Percentiles rank a stretch among this genome's conserved stretches.
These are phyloP conservation scores for Pholiota molesta DNA, from an alignment of 768 basidiomycete genomes.

Conservation along the genomic window DNA sequence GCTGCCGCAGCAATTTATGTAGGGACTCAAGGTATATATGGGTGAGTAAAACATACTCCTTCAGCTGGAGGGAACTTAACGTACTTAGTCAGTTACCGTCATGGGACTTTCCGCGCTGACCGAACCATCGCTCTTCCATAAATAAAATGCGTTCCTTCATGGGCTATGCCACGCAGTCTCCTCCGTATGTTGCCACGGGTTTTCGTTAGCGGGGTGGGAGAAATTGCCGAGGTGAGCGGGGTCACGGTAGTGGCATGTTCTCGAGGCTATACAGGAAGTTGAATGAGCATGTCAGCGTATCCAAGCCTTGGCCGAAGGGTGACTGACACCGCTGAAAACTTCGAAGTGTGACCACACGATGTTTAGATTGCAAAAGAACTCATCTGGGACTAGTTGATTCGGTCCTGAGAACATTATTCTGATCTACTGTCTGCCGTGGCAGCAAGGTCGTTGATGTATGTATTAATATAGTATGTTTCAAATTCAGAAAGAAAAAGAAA, in stretches of 20 bases:
- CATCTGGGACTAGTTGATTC: too few species aligned
- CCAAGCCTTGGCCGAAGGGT: too few species aligned
- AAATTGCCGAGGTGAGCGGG: background rate
- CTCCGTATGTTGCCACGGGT: background rate
- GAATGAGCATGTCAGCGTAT: background rate
- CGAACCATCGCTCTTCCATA: background rate
- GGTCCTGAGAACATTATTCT: too few species aligned
- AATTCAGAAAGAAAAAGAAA: too few species aligned
- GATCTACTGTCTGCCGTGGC: too few species aligned
- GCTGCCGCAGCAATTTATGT: background rate
- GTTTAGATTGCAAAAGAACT: too few species aligned
- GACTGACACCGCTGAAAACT: too few species aligned
- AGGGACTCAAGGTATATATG: background rate
- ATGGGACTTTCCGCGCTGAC: background rate
- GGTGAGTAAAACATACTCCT: background rate
- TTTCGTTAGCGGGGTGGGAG: background rate
- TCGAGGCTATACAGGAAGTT: background rate
- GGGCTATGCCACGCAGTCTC: background rate
- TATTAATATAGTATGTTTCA: too few species aligned
- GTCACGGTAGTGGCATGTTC: background rate
- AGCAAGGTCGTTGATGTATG: too few species aligned
- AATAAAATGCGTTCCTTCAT: background rate
- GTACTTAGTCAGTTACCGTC: background rate
- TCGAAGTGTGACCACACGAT: too few species aligned
- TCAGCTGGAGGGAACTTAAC: background rate